A percentile compares a stretch with the other conserved stretches of the same genome.
phyloP scores from a whole-genome alignment of 2,329 filamentous ascomycete species.

The Cladosporium sphaerospermum region DNA sequence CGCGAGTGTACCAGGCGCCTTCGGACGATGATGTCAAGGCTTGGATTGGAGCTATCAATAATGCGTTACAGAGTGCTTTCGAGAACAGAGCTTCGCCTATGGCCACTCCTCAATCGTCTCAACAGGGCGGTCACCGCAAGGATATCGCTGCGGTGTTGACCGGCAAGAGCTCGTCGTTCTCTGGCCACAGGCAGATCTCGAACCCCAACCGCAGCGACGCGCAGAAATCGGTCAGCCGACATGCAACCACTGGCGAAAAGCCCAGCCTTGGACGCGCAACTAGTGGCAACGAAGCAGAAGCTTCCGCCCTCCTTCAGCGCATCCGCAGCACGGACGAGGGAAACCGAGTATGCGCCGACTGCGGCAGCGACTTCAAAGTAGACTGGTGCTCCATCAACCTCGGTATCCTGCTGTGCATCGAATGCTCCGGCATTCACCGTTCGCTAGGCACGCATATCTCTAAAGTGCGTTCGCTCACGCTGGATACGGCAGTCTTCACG shows the following conservation, averaged over 20 bases:
- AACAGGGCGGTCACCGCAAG: slow-evolving; percentile 53
- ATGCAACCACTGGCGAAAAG: slow-evolving; percentile 85
- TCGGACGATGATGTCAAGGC: slow-evolving; percentile 97
- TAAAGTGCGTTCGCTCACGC: slow-evolving; percentile 88
- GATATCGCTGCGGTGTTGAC: slow-evolving; percentile 92
- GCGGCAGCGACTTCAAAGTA: slow-evolving; percentile 82
- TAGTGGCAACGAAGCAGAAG: slow-evolving; percentile 71
- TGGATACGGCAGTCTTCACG: slow-evolving; percentile 94
- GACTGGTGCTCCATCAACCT: slow-evolving; percentile 99
- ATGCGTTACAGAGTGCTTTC: slow-evolving; percentile 90
- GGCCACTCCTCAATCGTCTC: slow-evolving; percentile 38
- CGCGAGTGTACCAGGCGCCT: slow-evolving; percentile 93
- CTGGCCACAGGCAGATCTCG: slow-evolving; percentile 46
- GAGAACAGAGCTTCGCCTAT: slow-evolving; percentile 56
- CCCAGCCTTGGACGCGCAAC: slow-evolving; percentile 62
- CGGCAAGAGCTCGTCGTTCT: slow-evolving; percentile 76
- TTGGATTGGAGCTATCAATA: slow-evolving; percentile 96
- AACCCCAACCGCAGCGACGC: slow-evolving; percentile 35
- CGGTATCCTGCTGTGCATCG: slow-evolving; percentile 91
- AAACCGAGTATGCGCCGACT: slow-evolving; percentile 92
- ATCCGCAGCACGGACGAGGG: slow-evolving; percentile 86
- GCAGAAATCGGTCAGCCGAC: slow-evolving; percentile 61
- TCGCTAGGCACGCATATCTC: slow-evolving; percentile 96
- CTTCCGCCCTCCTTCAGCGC: slow-evolving; percentile 71
- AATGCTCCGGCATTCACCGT: slow-evolving; percentile 95